Percentiles rank a stretch among this genome's conserved stretches.
Conservation (phyloP, 768 basidiomycete genomes). For the Amylocystis lapponica region DNA sequence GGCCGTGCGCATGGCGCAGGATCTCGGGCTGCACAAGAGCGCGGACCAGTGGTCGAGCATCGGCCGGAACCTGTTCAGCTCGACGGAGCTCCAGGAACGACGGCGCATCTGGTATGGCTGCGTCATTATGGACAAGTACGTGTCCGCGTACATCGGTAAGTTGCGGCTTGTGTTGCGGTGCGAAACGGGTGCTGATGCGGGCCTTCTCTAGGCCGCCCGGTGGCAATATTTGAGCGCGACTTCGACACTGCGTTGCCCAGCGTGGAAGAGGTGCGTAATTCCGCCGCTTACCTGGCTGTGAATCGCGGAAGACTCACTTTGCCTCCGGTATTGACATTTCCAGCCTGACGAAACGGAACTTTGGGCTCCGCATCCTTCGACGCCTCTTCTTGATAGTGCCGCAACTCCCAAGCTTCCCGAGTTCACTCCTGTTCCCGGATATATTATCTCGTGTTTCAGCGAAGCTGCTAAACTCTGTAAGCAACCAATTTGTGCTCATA, state of each 20-base stretch:
- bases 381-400: slow-evolving; percentile 26
- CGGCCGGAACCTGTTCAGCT: slow-evolving; percentile 48
- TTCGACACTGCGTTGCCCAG: slow-evolving; percentile 68
- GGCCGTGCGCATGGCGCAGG: slow-evolving; percentile 91
- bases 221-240: slow-evolving; percentile 70
- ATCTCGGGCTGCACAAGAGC: slow-evolving; percentile 75
- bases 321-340: slow-evolving; percentile 2
- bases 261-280: slow-evolving; percentile 45
- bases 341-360: slow-evolving; percentile 62
- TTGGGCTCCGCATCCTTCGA: slow-evolving; percentile 41
- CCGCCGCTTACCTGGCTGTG: too few species aligned
- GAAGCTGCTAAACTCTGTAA: slow-evolving; percentile 67
- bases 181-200: not conserved
- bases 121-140: slow-evolving; percentile 73
- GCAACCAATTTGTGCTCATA: slow-evolving; percentile 22
- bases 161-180: slow-evolving; percentile 6
- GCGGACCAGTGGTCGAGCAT: slow-evolving; percentile 73
- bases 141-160: slow-evolving; percentile 71
- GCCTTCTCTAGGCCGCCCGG: slow-evolving; percentile 47
- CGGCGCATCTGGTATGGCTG: slow-evolving; percentile 76
- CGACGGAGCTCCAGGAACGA: slow-evolving; percentile 61
- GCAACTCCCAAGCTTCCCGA: slow-evolving; percentile 10
- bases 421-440: slow-evolving; percentile 36
- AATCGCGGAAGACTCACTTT: too few species aligned
- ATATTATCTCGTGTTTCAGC: slow-evolving; percentile 69